Base-by-base conservation (phyloP, 108 stramenopile genomes). In the Nitzschia putrida region DNA sequence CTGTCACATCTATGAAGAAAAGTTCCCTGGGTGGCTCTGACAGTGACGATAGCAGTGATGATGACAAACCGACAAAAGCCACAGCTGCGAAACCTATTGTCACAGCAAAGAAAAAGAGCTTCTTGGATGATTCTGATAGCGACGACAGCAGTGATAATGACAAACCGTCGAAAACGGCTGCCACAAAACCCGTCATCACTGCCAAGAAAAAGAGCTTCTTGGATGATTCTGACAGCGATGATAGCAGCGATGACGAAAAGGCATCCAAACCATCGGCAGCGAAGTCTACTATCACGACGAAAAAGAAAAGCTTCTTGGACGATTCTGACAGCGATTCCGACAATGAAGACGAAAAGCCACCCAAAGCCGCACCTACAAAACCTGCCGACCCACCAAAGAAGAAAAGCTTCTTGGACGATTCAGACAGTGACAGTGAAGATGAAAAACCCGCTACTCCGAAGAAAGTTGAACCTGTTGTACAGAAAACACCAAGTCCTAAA, bases 191-290 rank as follows among this genome's bases (percentile, higher is more conserved):
- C 14, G 47, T 3, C 47, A 6, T 4, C 2, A 6, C 14, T 4
- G 4, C 47, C 1, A 49, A 49, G 6, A 18, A 18, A 5, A 18
- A 16, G 47, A 49, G 56, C 8, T 69, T 57, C 22, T 51, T 69
- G 41, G 69, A 71, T 8, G 69, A 71, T 71, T 61, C 59, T 3
- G 58, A 60, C 50, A 51, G 49, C 26, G 39, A 57, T 39, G 69
- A 71, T 37, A 22, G 12, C 26, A 66, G 53, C 34, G 53, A 54
- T 25, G 66, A 66, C n/a, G 53, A 16, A 49, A 2, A 16, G 18
- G 3, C 47, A 49, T 43, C 14, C 5, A 64, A 51, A 44, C 6
- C 64, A 0, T 1, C 47, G 4, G 7, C 12, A 1, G 10, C 66
- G 8, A 12, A 24, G 3, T 4, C 52, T 37, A 7, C 66, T 8